Conservation (phyloP, 1,284 basidiomycete species). For the Apiotrichum domesticum region DNA sequence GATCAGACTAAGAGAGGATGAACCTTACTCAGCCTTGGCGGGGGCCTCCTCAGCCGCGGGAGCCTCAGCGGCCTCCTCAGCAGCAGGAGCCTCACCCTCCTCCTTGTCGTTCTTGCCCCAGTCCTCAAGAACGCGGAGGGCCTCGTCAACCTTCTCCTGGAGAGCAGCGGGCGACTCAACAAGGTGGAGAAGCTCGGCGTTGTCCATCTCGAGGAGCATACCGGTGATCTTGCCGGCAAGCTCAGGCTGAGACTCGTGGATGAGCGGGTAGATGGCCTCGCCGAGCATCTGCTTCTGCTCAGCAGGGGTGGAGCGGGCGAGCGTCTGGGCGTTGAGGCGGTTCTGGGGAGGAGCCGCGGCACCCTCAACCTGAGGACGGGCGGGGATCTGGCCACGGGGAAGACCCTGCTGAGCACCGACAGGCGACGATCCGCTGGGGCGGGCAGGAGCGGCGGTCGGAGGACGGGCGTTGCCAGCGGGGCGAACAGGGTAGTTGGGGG, state of each 20-base stretch:
- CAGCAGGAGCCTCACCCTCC: constrained; percentile 12
- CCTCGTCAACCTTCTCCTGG: constrained; percentile 81
- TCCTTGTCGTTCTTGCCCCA: constrained; percentile 38
- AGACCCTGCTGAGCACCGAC: constrained; percentile 47
- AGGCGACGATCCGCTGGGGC: constrained; percentile 46
- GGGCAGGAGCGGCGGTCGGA: constrained; percentile 48
- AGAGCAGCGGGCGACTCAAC: constrained; percentile 74
- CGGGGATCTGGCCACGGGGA: constrained; percentile 39
- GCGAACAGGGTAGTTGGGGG: constrained; percentile 39
- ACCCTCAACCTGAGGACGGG: constrained; percentile 50
- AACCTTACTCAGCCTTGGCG: not conserved
- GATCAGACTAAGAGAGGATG: too few species aligned
- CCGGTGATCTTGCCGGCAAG: constrained; percentile 96
- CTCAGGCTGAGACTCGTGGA: constrained; percentile 69
- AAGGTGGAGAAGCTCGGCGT: constrained; percentile 77
- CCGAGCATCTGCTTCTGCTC: constrained; percentile 98
- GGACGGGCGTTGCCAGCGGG: constrained; percentile 34
- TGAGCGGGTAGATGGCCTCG: constrained; percentile 85
- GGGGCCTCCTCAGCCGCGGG: constrained; percentile 9
- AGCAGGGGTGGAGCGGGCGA: constrained; percentile 69
- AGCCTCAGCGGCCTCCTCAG: constrained; percentile 21
- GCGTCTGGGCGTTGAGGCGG: constrained; percentile 51
- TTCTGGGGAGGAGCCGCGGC: constrained; percentile 38
- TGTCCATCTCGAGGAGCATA: constrained; percentile 97
- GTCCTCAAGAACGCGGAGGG: constrained; percentile 50